Conservation (phyloP, 1,284 basidiomycete genomes). For the Ustilago bromivora region DNA sequence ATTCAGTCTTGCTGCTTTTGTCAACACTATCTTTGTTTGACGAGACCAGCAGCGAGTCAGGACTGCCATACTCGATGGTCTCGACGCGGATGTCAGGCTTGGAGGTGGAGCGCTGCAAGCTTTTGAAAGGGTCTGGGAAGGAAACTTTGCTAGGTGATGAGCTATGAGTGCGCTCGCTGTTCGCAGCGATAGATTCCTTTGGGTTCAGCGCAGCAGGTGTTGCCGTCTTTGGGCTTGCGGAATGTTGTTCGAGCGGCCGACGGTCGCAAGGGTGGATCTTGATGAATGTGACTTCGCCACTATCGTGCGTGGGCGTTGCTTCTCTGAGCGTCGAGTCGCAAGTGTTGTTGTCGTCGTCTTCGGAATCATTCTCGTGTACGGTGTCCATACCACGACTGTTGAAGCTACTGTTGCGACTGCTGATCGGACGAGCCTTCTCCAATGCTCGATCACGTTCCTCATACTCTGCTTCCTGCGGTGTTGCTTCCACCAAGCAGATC, state of each 20-base stretch:
- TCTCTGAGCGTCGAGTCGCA: neutral
- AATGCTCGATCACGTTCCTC: slow-evolving; percentile 27
- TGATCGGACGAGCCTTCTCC: neutral
- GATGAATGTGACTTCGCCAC: slow-evolving; percentile 12
- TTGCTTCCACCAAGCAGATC: slow-evolving; percentile 28
- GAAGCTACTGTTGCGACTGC: slow-evolving; percentile 12
- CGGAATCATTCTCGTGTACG: slow-evolving; percentile 23
- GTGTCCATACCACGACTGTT: slow-evolving; percentile 25
- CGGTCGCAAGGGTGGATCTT: slow-evolving; percentile 18
- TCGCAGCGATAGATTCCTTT: neutral
- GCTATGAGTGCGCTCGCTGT: neutral
- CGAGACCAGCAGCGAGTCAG: slow-evolving; percentile 12
- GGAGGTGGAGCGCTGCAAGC: neutral
- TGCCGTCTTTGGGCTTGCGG: slow-evolving; percentile 5
- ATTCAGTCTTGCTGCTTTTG: slow-evolving; percentile 13
- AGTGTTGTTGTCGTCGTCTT: slow-evolving; percentile 13
- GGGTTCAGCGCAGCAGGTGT: neutral
- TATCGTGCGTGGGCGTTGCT: neutral
- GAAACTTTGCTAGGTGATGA: slow-evolving; percentile 12
- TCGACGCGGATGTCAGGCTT: slow-evolving; percentile 18
- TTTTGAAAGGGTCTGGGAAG: slow-evolving; percentile 35
- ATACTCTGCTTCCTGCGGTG: slow-evolving; percentile 29
- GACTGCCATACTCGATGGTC: slow-evolving; percentile 23
- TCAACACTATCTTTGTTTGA: neutral
- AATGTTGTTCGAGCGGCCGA: neutral